Base-by-base conservation (phyloP, 1,284 basidiomycete genomes). In the Ceratobasidium sp. region DNA sequence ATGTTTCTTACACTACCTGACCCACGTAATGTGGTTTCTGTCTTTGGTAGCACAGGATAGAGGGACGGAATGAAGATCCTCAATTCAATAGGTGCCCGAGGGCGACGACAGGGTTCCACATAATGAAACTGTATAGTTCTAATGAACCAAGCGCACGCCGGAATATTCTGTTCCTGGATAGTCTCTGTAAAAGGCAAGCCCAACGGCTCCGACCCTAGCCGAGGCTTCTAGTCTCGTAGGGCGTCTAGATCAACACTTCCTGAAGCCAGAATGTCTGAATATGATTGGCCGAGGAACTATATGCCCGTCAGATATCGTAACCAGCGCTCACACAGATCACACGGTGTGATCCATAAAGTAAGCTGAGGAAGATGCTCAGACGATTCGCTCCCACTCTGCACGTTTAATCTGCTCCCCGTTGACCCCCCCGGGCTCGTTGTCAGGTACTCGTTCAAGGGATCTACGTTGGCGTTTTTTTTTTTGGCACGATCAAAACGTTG, bases 131-230 rank as follows among this genome's bases (percentile, higher is more conserved):
- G n/a, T n/a, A n/a, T n/a, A n/a, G n/a, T n/a, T n/a, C n/a, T n/a
- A n/a, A n/a, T n/a, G n/a, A n/a, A n/a, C n/a, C n/a, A n/a, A n/a
- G n/a, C n/a, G n/a, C n/a, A n/a, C n/a, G n/a, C n/a, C n/a, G n/a
- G n/a, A n/a, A n/a, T n/a, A n/a, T n/a, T n/a, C n/a, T n/a, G 52
- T 55, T 55, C 52, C 52, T 55, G 28, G 52, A 55, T 55, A 55
- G 26, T 16, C 14, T 16, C 52, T 28, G n/a, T 55, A 32, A 14
- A 14, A 32, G 23, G 30, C 3, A 30, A 55, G 1, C 23, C 14
- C 28, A 5, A 55, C 5, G 23, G 5, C 28, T 9, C 16, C 18
- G 28, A 30, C 28, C 52, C 52, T 32, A 5, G 26, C 9, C 5
- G 32, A 16, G 4, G 52, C 12, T 57, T 57, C 53, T 57, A 57